Evolutionary conservation across 164 flowering plant species (phyloP), one percentile per base, ranked within the genome.

Genomic region (Warburgia ugandensis): DNA sequence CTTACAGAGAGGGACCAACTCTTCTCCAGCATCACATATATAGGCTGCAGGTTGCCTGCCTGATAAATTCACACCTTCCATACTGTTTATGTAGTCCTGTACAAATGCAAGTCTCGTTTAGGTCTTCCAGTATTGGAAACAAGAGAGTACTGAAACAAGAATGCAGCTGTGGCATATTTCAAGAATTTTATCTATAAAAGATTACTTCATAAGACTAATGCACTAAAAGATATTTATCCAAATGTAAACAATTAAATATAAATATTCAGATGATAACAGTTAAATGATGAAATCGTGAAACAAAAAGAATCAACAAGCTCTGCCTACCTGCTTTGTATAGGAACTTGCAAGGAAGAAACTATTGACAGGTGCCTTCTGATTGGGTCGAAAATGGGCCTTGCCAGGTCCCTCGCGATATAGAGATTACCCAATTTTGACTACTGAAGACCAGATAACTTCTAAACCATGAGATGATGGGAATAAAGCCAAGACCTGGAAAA

Each of bases 281-380:
- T 27, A 29, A 12, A 30, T 16, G 11, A 22, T 25, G 12, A 33
- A 4, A 36, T 19, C 52, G 21, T 4, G 20, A 28, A 28, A 22
- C 31, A 23, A 30, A 14, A 26, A 20, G 16, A 35, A 10, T 26
- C 12, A 31, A 12, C 4, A 14, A 17, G 4, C 29, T 7, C 52
- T 47, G 1, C 2, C 69, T 43, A 86, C 98, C 95, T 88, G 98
- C 59, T 92, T 92, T 29, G 98, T 92, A 59, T 88, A 92, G 8
- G 98, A 92, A n/a, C 98, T 96, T 26, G 96, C 84, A 52, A 88
- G 96, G 77, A 87, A 85, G 81, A 92, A 92, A 56, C 85, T 88
- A 31, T 70, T 72, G 21, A 92, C 63, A 2, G 96, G 98, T 9
- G 98, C 85, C 78, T 71, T 85, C 63, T 88, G 98, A 71, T 88